phyloP scores from a whole-genome alignment of 2,329 filamentous ascomycete genomes.

The Fusarium abutilonis region DNA sequence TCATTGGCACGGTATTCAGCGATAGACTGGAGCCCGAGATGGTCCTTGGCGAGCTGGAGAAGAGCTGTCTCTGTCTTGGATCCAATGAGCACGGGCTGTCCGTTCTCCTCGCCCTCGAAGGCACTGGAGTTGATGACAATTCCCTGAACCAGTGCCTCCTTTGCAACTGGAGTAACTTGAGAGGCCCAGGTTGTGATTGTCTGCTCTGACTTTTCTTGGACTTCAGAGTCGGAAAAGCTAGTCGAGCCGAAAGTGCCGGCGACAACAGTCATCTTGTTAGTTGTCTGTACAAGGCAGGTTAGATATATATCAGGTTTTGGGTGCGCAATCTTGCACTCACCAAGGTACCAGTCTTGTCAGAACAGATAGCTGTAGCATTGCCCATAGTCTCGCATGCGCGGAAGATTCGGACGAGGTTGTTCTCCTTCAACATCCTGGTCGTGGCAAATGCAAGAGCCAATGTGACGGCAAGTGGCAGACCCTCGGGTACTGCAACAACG shows the following conservation, averaged over 20 bases:
- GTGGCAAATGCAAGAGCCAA: slow-evolving; percentile 80
- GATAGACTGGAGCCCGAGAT: slow-evolving; percentile 73
- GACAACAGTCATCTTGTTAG: slow-evolving; percentile 75
- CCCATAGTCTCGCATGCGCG: slow-evolving; percentile 85
- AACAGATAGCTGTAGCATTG: slow-evolving; percentile 76
- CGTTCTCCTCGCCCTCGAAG: slow-evolving; percentile 76
- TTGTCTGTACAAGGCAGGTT: slow-evolving; percentile 44
- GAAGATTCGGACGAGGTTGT: slow-evolving; percentile 79
- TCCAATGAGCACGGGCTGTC: slow-evolving; percentile 72
- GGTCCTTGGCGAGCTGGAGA: slow-evolving; percentile 71
- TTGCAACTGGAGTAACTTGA: slow-evolving; percentile 37
- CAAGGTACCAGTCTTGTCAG: slow-evolving; percentile 74
- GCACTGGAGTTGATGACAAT: slow-evolving; percentile 75
- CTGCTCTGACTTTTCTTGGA: too few species aligned
- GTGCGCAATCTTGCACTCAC: neutral
- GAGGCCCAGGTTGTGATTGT: slow-evolving; percentile 26
- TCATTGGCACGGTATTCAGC: slow-evolving; percentile 69
- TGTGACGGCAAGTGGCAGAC: slow-evolving; percentile 80
- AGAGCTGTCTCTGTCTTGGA: slow-evolving; percentile 82
- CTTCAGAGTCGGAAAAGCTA: slow-evolving; percentile 48
- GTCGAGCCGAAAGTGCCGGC: slow-evolving; percentile 65
- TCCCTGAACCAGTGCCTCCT: slow-evolving; percentile 51
- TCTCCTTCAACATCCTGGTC: slow-evolving; percentile 78
- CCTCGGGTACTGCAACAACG: slow-evolving; percentile 81
- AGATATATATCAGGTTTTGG: too few species aligned